These are phyloP conservation scores for Nigrospora sphaerica DNA, from an alignment of 2,329 filamentous ascomycete species.

Conservation along the genomic window DNA sequence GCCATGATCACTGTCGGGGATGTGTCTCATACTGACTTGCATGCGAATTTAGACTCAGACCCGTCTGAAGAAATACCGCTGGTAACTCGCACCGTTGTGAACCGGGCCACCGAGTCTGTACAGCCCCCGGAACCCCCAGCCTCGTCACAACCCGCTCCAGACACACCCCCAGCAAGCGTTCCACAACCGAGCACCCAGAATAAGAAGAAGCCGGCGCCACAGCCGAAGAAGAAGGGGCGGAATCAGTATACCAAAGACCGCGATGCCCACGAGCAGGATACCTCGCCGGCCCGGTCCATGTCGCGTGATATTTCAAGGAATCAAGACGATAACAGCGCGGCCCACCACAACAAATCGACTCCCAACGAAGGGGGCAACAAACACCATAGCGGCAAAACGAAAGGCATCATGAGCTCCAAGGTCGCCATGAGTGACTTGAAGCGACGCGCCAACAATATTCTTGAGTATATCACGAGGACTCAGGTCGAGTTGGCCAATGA, in stretches of 20 bases:
- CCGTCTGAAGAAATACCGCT: slow-evolving; percentile 59
- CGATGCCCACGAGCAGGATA: slow-evolving; percentile 46
- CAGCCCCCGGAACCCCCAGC: slow-evolving; percentile 34
- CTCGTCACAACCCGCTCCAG: slow-evolving; percentile 36
- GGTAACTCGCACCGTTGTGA: slow-evolving; percentile 31
- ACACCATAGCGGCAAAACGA: slow-evolving; percentile 41
- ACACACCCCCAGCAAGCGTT: slow-evolving; percentile 35
- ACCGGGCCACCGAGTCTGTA: slow-evolving; percentile 21
- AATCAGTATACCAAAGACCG: slow-evolving; percentile 80
- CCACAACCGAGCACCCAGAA: slow-evolving; percentile 45
- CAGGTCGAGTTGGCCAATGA: slow-evolving; percentile 79
- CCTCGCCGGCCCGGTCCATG: slow-evolving; percentile 48
- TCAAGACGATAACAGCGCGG: slow-evolving; percentile 34
- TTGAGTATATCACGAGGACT: slow-evolving; percentile 84
- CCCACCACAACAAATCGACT: slow-evolving; percentile 21
- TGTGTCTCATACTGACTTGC: slow-evolving; percentile 26
- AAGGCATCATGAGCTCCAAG: slow-evolving; percentile 54
- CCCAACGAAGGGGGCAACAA: slow-evolving; percentile 36
- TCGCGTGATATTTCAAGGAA: slow-evolving; percentile 39
- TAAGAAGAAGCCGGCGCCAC: slow-evolving; percentile 52
- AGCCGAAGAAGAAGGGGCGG: slow-evolving; percentile 63
- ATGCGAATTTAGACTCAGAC: slow-evolving; percentile 56
- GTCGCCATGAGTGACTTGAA: slow-evolving; percentile 86
- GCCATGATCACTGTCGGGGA: slow-evolving; percentile 12
- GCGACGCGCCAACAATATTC: slow-evolving; percentile 72